phyloP scores from a whole-genome alignment of 2,329 filamentous ascomycete genomes.

The Verticillium isaacii region DNA sequence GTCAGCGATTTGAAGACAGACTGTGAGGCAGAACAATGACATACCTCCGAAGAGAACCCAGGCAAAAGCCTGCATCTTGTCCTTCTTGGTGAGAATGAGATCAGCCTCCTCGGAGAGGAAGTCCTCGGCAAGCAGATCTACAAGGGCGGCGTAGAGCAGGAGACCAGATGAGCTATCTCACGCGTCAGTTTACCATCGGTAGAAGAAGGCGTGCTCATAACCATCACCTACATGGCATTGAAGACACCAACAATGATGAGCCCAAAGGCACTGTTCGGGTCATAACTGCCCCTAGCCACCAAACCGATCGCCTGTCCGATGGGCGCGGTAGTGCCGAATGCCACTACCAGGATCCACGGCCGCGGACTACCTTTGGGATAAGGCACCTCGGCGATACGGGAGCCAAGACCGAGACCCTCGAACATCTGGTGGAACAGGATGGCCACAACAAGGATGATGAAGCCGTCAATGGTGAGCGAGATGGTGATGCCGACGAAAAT shows the following conservation, averaged over 20 bases:
- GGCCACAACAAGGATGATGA: conserved; percentile 61
- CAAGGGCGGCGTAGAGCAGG: conserved; percentile 57
- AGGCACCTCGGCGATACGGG: conserved; percentile 63
- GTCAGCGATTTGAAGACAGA: conserved; percentile 6
- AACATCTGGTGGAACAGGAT: conserved; percentile 71
- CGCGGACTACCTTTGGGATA: conserved; percentile 51
- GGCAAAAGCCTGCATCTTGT: conserved; percentile 48
- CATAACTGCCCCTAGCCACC: conserved; percentile 50
- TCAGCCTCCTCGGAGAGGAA: conserved; percentile 56
- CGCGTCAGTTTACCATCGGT: not conserved
- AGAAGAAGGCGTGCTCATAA: not conserved
- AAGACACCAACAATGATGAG: conserved; percentile 61
- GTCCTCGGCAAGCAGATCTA: conserved; percentile 60
- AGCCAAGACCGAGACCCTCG: conserved; percentile 64
- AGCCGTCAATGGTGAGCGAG: conserved; percentile 63
- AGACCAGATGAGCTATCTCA: conserved; percentile 49
- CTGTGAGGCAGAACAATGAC: conserved; percentile 4
- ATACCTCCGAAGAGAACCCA: conserved; percentile 48
- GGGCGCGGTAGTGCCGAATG: conserved; percentile 70
- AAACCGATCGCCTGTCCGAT: conserved; percentile 71
- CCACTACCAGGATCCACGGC: conserved; percentile 57
- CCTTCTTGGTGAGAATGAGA: conserved; percentile 42
- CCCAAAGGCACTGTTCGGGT: conserved; percentile 59
- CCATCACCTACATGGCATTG: conserved; percentile 52
- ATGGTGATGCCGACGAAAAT: conserved; percentile 72